These are phyloP conservation scores for Isatis lusitanica DNA, from an alignment of 441 rosid species.

Conservation along the genomic window DNA sequence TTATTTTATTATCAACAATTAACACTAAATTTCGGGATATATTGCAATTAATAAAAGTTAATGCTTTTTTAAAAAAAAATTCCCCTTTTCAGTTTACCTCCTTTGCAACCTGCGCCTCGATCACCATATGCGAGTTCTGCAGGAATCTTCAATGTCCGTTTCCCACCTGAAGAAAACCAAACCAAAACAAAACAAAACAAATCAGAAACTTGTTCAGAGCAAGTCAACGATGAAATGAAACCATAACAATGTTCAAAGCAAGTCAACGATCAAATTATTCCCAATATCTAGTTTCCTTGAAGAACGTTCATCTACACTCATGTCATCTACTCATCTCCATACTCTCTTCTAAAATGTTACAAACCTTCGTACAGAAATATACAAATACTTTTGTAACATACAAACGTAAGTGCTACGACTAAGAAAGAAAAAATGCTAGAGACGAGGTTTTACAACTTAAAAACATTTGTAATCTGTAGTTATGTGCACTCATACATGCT, in stretches of 20 bases:
- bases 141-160: conserved; percentile 70
- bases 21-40: background rate
- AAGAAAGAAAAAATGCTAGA: too few relatives aligned
- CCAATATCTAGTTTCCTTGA: background rate
- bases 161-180: conserved; percentile 55
- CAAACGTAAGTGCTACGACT: background rate
- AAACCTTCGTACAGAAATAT: background rate
- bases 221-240: background rate
- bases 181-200: background rate
- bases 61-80: too few relatives aligned
- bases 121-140: conserved; percentile 81
- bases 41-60: background rate
- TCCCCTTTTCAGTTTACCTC: conserved; percentile 47
- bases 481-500: background rate
- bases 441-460: background rate
- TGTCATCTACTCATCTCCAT: background rate
- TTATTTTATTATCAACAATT: background rate
- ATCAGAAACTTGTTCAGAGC: background rate
- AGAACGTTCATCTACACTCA: too few relatives aligned
- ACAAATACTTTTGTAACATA: background rate
- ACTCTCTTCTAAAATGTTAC: background rate
- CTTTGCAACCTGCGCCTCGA: conserved; percentile 93
- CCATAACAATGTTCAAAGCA: background rate
- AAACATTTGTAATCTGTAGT: background rate
- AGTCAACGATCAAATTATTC: too few relatives aligned